phyloP scores from a whole-genome alignment of 1,139 yeast genomes.

The Magnusiomyces tetraspermus region DNA sequence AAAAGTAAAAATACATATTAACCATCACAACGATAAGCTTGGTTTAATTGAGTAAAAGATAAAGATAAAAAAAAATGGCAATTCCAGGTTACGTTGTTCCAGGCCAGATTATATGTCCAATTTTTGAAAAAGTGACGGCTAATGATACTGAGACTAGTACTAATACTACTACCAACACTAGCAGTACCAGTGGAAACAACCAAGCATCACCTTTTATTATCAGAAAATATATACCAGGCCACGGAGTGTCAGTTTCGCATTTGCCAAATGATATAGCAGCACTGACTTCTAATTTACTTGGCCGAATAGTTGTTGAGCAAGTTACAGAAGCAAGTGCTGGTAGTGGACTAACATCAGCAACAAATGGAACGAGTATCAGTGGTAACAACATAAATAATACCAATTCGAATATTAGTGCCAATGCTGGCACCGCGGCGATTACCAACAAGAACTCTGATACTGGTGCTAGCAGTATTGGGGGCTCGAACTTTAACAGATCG shows the following conservation, averaged over 20 bases:
- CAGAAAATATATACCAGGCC: conserved; percentile 14
- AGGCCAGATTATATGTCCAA: conserved; percentile 58
- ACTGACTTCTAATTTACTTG: conserved; percentile 61
- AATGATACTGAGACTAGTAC: not conserved
- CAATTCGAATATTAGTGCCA: not conserved
- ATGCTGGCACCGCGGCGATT: too few relatives aligned
- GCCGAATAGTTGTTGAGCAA: conserved; percentile 36
- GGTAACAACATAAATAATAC: not conserved
- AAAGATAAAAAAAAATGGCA: conserved; percentile 13
- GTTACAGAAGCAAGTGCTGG: conserved; percentile 3
- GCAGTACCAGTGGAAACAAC: too few relatives aligned
- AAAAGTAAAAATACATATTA: too few relatives aligned
- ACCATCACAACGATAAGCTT: too few relatives aligned
- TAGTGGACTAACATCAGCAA: conserved; percentile 6
- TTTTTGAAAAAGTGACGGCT: conserved; percentile 27
- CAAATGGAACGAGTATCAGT: not conserved
- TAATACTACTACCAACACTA: not conserved
- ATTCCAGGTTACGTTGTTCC: conserved; percentile 52
- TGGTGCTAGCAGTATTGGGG: not conserved
- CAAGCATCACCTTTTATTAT: not conserved
- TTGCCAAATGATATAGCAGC: conserved; percentile 29
- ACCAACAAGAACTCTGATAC: too few relatives aligned
- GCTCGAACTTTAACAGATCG: not conserved
- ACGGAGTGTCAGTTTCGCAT: conserved; percentile 33
- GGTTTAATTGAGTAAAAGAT: too few relatives aligned